These are phyloP conservation scores for Lactarius trivialis DNA, from an alignment of 768 basidiomycete genomes.

Conservation along the genomic window DNA sequence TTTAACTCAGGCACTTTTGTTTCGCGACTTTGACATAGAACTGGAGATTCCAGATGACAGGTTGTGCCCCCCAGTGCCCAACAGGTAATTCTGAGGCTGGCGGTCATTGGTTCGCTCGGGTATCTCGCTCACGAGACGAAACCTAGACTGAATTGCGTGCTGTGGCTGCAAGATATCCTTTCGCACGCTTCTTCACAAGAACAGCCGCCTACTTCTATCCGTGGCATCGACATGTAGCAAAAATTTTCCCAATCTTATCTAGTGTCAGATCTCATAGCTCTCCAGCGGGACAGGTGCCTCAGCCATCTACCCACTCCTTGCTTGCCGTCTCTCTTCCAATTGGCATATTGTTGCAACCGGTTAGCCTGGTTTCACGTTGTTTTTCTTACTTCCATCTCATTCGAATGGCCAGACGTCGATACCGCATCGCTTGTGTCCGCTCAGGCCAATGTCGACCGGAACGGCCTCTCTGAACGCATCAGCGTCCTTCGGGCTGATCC, in stretches of 20 bases:
- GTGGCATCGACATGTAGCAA: conserved; percentile 69
- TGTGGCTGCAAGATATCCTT: conserved; percentile 72
- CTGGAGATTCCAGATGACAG: conserved; percentile 61
- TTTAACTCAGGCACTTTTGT: conserved; percentile 72
- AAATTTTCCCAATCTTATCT: not conserved
- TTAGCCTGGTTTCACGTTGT: conserved; percentile 25
- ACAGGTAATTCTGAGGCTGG: not conserved
- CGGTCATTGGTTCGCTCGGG: not conserved
- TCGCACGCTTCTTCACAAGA: conserved; percentile 9
- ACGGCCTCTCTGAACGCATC: conserved; percentile 50
- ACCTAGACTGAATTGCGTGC: conserved; percentile 74
- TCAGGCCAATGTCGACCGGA: conserved; percentile 46
- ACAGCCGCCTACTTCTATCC: conserved; percentile 26
- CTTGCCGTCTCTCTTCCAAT: conserved; percentile 42
- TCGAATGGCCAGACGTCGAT: conserved; percentile 57
- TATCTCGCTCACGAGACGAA: not conserved
- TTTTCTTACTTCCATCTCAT: not conserved
- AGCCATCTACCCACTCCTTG: conserved; percentile 81
- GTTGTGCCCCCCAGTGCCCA: conserved; percentile 76
- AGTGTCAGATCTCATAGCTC: not conserved
- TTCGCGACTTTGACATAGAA: conserved; percentile 62
- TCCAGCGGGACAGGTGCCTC: conserved; percentile 85
- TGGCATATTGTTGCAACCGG: conserved; percentile 72
- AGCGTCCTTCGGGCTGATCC: conserved; percentile 35
- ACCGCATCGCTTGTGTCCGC: conserved; percentile 51